phyloP scores from a whole-genome alignment of 176 grass and related monocot species.

The Coix lacrymajobi region DNA sequence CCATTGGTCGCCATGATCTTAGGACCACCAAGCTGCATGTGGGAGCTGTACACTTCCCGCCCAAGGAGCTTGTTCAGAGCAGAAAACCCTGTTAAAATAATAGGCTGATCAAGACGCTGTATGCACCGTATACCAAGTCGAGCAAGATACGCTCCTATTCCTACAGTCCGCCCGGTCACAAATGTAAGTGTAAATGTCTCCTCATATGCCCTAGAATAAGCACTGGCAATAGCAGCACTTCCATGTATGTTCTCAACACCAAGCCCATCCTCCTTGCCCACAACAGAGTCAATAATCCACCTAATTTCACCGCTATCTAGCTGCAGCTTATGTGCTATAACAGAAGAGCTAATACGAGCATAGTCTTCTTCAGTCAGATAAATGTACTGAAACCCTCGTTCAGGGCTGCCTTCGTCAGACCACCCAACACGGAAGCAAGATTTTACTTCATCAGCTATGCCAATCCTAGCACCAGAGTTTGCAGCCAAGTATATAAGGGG shows the following conservation, averaged over 20 bases:
- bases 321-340: conserved; percentile 82
- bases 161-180: conserved; percentile 81
- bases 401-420: conserved; percentile 69
- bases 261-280: conserved; percentile 93
- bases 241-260: conserved; percentile 95
- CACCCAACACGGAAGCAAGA: conserved; percentile 90
- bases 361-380: conserved; percentile 88
- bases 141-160: conserved; percentile 95
- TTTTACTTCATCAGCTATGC: conserved; percentile 90
- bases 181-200: conserved; percentile 98
- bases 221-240: conserved; percentile 95
- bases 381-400: conserved; percentile 82
- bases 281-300: conserved; percentile 90
- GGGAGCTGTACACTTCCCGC: conserved; percentile 95
- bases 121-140: conserved; percentile 97
- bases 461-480: conserved; percentile 89
- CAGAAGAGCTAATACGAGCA: conserved; percentile 57
- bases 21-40: conserved; percentile 97
- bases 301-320: conserved; percentile 76
- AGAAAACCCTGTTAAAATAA: conserved; percentile 86
- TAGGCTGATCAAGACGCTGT: conserved; percentile 88
- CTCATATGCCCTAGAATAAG: conserved; percentile 90
- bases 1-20: conserved; percentile 99
- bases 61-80: conserved; percentile 97
- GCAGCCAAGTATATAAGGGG: conserved; percentile 96